phyloP scores from a whole-genome alignment of 176 grass and related monocot species.

The Cymbopogon citratus region DNA sequence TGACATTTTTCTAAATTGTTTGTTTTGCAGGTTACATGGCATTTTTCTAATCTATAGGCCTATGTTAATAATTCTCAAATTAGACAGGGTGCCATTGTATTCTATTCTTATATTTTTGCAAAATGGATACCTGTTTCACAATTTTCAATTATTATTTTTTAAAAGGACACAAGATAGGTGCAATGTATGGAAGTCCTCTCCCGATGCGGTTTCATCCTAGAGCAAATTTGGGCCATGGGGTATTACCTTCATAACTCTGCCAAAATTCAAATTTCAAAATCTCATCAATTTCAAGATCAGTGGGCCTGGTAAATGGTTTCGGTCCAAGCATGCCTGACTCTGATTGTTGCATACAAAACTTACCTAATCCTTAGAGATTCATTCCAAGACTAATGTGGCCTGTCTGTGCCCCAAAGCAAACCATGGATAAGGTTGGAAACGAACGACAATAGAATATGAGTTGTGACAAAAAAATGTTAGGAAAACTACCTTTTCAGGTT shows the following conservation, averaged over 20 bases:
- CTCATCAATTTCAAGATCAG: not conserved
- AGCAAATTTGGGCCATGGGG: not conserved
- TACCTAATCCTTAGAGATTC: not conserved
- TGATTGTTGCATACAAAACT: not conserved
- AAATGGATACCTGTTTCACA: not conserved
- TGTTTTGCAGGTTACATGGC: not conserved
- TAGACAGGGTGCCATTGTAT: not conserved
- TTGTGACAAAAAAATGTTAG: not conserved
- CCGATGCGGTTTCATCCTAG: not conserved
- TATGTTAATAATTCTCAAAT: not conserved
- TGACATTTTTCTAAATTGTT: not conserved
- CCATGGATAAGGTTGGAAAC: not conserved
- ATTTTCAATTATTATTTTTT: not conserved
- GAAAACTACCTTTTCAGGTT: constrained; percentile 24
- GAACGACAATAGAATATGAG: not conserved
- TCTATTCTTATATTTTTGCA: not conserved
- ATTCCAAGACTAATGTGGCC: not conserved
- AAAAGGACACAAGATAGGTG: not conserved
- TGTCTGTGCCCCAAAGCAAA: not conserved
- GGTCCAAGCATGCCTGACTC: not conserved
- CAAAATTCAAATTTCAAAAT: not conserved
- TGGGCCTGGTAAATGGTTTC: not conserved
- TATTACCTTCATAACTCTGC: not conserved
- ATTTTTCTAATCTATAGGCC: not conserved
- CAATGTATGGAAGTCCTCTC: not conserved